Evolutionary conservation across 169 alveolate species (phyloP).

Genomic region (Perkinsus olseni): DNA sequence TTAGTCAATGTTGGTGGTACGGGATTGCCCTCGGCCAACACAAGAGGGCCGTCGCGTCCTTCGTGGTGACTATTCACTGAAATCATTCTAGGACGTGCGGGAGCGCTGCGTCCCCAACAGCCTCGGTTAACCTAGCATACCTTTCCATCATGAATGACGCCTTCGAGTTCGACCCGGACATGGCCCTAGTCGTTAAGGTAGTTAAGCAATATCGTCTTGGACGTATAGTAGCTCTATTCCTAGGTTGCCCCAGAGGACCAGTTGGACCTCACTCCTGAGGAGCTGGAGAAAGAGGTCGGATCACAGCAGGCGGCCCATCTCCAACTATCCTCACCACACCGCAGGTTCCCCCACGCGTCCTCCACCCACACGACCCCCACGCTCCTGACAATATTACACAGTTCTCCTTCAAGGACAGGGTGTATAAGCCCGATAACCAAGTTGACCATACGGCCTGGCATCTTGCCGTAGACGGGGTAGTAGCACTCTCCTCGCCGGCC

Average conservation of each 20-base stretch:
- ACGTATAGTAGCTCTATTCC: neutral
- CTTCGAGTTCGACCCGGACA: neutral
- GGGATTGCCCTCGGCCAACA: too few relatives aligned
- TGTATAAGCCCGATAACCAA: slow-evolving; percentile 60
- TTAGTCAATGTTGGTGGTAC: too few relatives aligned
- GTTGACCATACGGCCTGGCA: slow-evolving; percentile 66
- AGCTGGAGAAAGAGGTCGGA: slow-evolving; percentile 41
- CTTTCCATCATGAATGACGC: too few relatives aligned
- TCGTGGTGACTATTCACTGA: too few relatives aligned
- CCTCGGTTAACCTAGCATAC: too few relatives aligned
- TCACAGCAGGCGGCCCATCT: neutral
- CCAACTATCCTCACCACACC: neutral
- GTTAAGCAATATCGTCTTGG: neutral
- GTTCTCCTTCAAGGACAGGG: slow-evolving; percentile 54
- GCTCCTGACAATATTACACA: slow-evolving; percentile 72
- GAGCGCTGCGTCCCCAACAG: too few relatives aligned
- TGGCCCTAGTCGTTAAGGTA: neutral
- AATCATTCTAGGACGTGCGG: too few relatives aligned
- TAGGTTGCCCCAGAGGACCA: slow-evolving; percentile 31
- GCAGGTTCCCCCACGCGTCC: slow-evolving; percentile 50
- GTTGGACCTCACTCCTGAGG: slow-evolving; percentile 37
- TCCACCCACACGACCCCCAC: slow-evolving; percentile 63
- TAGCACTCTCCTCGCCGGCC: neutral
- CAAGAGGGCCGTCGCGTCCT: too few relatives aligned
- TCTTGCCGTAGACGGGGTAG: slow-evolving; percentile 37